A percentile compares a stretch with the other conserved stretches of the same genome.
phyloP scores from a whole-genome alignment of 2,329 filamentous ascomycete species.

The Cladophialophora yegresii region DNA sequence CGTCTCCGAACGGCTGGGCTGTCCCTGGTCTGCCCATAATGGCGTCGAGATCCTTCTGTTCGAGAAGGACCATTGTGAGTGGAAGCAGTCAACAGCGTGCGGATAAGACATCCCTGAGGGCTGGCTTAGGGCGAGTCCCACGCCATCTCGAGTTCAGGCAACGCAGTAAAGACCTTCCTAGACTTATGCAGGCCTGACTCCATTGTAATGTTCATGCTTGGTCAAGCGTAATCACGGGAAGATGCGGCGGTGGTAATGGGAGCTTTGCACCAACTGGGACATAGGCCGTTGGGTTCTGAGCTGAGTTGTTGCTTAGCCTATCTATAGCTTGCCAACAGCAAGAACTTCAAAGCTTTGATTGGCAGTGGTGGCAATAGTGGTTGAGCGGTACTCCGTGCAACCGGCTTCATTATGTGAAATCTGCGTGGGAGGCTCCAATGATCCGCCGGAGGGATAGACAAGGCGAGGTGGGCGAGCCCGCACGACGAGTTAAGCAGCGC shows the following conservation, averaged over 20 bases:
- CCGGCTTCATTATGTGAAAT: not conserved
- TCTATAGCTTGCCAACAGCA: not conserved
- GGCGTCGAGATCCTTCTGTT: constrained; percentile 6
- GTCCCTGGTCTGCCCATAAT: constrained; percentile 4
- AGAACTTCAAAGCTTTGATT: not conserved
- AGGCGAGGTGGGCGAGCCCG: not conserved
- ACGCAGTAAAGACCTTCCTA: not conserved
- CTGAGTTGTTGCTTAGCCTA: not conserved
- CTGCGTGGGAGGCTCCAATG: not conserved
- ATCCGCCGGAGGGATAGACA: not conserved
- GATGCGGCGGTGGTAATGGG: not conserved
- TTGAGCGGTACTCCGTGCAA: not conserved
- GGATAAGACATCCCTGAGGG: constrained; percentile 7
- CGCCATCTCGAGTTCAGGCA: not conserved
- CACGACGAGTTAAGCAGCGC: constrained; percentile 10
- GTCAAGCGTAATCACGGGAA: not conserved
- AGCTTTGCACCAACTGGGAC: not conserved
- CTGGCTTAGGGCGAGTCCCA: not conserved
- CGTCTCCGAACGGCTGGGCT: not conserved
- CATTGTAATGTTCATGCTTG: not conserved
- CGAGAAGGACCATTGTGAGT: constrained; percentile 5
- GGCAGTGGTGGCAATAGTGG: not conserved
- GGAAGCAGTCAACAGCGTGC: not conserved
- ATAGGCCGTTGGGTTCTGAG: not conserved
- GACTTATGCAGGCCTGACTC: not conserved